A percentile compares a stretch with the other conserved stretches of the same genome.
Evolutionary conservation across 441 rosid species (phyloP).

Genomic region (Biscutella laevigata): DNA sequence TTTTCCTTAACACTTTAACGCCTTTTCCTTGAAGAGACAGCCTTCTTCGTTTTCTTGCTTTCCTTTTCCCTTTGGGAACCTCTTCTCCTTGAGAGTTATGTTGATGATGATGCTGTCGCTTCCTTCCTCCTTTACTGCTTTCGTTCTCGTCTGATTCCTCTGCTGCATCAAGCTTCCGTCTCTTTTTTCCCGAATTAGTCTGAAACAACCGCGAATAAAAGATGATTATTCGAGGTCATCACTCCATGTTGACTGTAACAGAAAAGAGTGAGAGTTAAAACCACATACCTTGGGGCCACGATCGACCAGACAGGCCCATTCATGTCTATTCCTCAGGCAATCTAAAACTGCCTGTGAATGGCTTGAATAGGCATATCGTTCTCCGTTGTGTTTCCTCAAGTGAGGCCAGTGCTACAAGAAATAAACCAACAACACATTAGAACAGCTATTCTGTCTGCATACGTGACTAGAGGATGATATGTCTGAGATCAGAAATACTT

Average conservation of each 20-base stretch:
- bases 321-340: conserved; percentile 90
- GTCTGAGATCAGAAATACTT: conserved; percentile 6
- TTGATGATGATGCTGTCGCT: conserved; percentile 44
- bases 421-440: conserved; percentile 15
- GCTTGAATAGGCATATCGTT: conserved; percentile 92
- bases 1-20: conserved; percentile 46
- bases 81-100: conserved; percentile 64
- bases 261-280: not conserved
- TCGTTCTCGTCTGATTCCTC: conserved; percentile 72
- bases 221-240: not conserved
- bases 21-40: conserved; percentile 64
- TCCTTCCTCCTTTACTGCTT: conserved; percentile 37
- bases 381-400: conserved; percentile 97
- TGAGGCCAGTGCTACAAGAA: conserved; percentile 82
- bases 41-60: conserved; percentile 70
- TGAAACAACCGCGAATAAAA: conserved; percentile 20
- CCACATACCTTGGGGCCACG: conserved; percentile 71
- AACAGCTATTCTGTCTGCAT: not conserved
- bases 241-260: not conserved
- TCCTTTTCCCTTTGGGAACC: conserved; percentile 73
- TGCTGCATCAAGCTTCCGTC: conserved; percentile 63
- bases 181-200: conserved; percentile 81
- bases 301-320: conserved; percentile 95
- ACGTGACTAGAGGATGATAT: not conserved
- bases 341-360: conserved; percentile 98